Conservation (phyloP, 2,329 filamentous ascomycete genomes). For the Phaeosphaeriaceae sp. region DNA sequence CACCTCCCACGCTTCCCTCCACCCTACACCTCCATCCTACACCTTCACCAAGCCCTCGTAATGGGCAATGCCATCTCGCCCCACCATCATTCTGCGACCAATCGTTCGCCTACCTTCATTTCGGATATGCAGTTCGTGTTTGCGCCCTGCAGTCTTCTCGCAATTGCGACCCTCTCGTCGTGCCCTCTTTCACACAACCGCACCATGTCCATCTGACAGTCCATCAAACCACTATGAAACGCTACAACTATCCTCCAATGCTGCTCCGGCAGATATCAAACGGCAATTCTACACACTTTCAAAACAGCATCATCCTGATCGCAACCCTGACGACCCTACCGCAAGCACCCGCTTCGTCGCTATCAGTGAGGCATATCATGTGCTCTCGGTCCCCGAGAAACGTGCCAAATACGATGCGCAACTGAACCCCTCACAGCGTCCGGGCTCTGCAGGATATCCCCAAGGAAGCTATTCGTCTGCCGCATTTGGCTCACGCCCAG, state of each 20-base stretch:
- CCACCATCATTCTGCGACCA: slow-evolving; percentile 19
- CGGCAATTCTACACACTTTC: slow-evolving; percentile 92
- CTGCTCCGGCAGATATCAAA: slow-evolving; percentile 80
- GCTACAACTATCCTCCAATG: slow-evolving; percentile 72
- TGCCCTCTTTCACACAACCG: slow-evolving; percentile 55
- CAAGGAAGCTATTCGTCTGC: slow-evolving; percentile 62
- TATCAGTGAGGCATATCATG: slow-evolving; percentile 82
- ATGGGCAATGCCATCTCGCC: slow-evolving; percentile 40
- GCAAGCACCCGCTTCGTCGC: slow-evolving; percentile 79
- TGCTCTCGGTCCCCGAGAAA: slow-evolving; percentile 75
- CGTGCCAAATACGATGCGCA: slow-evolving; percentile 83
- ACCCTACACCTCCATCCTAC: not conserved
- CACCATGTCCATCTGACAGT: slow-evolving; percentile 43
- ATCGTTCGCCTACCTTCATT: slow-evolving; percentile 11
- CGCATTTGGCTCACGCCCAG: slow-evolving; percentile 72
- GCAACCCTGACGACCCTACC: slow-evolving; percentile 76
- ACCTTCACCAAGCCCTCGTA: slow-evolving; percentile 7
- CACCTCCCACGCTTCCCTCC: slow-evolving; percentile 9
- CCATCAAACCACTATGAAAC: slow-evolving; percentile 78
- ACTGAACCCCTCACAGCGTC: slow-evolving; percentile 50
- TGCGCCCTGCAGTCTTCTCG: slow-evolving; percentile 12
- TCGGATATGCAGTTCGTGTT: slow-evolving; percentile 29
- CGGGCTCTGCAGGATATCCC: slow-evolving; percentile 55
- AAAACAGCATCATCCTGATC: slow-evolving; percentile 90
- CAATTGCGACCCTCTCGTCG: slow-evolving; percentile 5